These are phyloP conservation scores for Orbilia ellipsospora DNA, from an alignment of 2,329 filamentous ascomycete species.

Conservation along the genomic window DNA sequence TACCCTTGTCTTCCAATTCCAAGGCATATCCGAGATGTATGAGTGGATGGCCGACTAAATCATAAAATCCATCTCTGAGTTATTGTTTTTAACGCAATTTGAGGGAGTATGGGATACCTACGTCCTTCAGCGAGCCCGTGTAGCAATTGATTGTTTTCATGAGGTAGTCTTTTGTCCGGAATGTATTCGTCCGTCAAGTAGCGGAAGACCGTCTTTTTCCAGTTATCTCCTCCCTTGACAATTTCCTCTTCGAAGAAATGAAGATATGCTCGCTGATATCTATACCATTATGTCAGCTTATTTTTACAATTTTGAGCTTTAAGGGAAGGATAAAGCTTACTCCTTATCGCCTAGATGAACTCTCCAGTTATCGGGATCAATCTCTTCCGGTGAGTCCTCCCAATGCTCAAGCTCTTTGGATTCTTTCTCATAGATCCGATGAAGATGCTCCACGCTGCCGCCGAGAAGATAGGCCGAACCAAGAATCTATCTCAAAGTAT, in stretches of 20 bases:
- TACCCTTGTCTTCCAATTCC: conserved; percentile 83
- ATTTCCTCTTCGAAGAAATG: conserved; percentile 97
- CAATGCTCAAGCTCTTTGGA: conserved; percentile 77
- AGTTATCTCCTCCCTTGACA: conserved; percentile 80
- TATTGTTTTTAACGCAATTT: conserved; percentile 7
- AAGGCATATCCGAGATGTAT: conserved; percentile 73
- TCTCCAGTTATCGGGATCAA: conserved; percentile 85
- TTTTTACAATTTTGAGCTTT: not conserved
- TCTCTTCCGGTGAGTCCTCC: conserved; percentile 84
- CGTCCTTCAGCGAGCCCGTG: conserved; percentile 82
- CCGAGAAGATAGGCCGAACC: conserved; percentile 87
- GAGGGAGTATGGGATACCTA: conserved; percentile 65
- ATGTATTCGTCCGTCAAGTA: conserved; percentile 79
- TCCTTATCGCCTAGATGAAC: conserved; percentile 80
- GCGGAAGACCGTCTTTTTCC: conserved; percentile 79
- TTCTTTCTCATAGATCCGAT: conserved; percentile 82
- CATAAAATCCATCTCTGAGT: not conserved
- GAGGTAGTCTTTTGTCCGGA: conserved; percentile 64
- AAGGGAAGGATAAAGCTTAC: conserved; percentile 62
- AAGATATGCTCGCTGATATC: conserved; percentile 87
- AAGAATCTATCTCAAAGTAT: conserved; percentile 68
- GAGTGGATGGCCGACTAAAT: conserved; percentile 30
- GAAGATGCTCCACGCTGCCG: conserved; percentile 76
- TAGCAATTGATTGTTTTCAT: conserved; percentile 67
- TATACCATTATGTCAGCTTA: conserved; percentile 2